Evolutionary conservation across 441 rosid species (phyloP).

Genomic region (Populus hybrid): DNA sequence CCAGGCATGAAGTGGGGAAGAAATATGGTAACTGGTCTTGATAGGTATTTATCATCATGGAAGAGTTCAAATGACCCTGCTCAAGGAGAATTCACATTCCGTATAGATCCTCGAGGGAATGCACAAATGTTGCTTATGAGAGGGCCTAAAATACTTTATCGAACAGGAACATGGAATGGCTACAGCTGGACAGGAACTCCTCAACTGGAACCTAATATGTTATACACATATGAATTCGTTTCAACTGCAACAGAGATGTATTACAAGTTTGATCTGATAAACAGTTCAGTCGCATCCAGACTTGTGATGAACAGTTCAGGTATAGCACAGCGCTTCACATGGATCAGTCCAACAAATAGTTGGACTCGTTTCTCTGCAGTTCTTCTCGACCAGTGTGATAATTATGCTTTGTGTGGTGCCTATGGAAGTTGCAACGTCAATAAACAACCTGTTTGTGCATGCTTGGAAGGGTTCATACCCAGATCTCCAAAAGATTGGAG

Average conservation of each 20-base stretch:
- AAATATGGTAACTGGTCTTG: background rate
- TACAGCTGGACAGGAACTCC: background rate
- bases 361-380: background rate
- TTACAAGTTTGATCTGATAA: background rate
- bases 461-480: slow-evolving; percentile 53
- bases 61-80: slow-evolving; percentile 4
- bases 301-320: background rate
- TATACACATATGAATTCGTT: background rate
- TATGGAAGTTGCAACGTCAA: background rate
- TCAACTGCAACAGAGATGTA: slow-evolving; percentile 2
- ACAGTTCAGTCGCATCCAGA: background rate
- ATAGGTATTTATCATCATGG: slow-evolving; percentile 6
- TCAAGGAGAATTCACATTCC: background rate
- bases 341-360: background rate
- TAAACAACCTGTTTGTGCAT: slow-evolving; percentile 52
- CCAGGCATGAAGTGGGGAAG: slow-evolving; percentile 7
- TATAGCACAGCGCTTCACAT: background rate
- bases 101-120: slow-evolving; percentile 2
- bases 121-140: background rate
- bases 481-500: slow-evolving; percentile 46
- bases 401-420: background rate
- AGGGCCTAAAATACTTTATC: background rate
- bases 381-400: background rate
- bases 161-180: background rate
- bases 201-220: background rate